phyloP scores from a whole-genome alignment of 108 stramenopile genomes.

The Skeletonema potamos region DNA sequence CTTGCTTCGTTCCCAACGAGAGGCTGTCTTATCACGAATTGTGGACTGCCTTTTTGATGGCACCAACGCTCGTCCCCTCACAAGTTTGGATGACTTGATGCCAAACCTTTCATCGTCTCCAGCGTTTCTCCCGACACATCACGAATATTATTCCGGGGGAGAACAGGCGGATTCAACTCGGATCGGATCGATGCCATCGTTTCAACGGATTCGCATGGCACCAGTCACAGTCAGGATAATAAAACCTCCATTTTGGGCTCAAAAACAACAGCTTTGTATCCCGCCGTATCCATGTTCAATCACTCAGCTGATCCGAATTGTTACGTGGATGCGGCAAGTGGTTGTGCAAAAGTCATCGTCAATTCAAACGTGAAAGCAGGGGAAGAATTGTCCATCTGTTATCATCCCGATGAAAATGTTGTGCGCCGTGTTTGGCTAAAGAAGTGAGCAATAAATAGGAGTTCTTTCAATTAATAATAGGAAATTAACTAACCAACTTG shows the following conservation, averaged over 20 bases:
- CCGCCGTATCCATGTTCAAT: background rate
- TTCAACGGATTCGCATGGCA: background rate
- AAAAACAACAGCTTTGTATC: background rate
- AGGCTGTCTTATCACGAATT: conserved; percentile 4
- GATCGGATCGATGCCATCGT: background rate
- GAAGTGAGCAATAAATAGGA: background rate
- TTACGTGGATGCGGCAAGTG: background rate
- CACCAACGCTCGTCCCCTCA: conserved; percentile 5
- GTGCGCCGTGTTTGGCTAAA: background rate
- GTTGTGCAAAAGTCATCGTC: background rate
- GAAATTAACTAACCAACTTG: background rate
- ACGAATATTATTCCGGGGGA: background rate
- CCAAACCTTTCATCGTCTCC: conserved; percentile 4
- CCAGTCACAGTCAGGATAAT: too few species aligned
- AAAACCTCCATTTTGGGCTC: too few species aligned
- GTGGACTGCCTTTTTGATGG: conserved; percentile 20
- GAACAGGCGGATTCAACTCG: background rate
- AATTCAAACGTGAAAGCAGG: background rate
- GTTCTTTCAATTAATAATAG: too few species aligned
- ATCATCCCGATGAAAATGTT: background rate
- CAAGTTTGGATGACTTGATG: conserved; percentile 12
- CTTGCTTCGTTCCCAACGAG: conserved; percentile 13
- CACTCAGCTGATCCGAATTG: background rate
- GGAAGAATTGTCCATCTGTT: background rate
- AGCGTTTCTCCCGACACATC: conserved; percentile 10